Conservation (phyloP, 306 rosid species). For the Vigna reflexopilosa region DNA sequence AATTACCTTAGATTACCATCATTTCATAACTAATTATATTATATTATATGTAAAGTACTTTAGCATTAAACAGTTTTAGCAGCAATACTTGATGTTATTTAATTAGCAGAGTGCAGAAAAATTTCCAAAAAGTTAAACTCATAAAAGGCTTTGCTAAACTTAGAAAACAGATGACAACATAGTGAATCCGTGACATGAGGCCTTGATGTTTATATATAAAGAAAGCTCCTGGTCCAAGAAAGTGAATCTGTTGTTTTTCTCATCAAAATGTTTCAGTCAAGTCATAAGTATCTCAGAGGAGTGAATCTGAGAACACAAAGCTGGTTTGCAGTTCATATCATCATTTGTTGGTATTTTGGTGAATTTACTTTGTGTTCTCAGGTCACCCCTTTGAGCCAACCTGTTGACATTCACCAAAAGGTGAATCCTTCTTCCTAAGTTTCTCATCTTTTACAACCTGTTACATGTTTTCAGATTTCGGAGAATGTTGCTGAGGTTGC, state of each 20-base stretch:
- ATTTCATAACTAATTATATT: background rate
- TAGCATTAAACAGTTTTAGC: background rate
- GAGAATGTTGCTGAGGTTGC: constrained; percentile 27
- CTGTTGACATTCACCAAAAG: constrained; percentile 10
- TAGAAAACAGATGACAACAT: constrained; percentile 30
- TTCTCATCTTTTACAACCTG: background rate
- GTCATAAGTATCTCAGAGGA: constrained; percentile 47
- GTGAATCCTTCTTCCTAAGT: background rate
- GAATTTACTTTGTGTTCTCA: constrained; percentile 54
- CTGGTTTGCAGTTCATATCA: constrained; percentile 10
- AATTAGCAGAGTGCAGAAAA: background rate
- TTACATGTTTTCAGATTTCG: constrained; percentile 17
- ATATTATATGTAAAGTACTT: background rate
- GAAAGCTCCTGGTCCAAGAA: background rate
- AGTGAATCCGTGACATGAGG: constrained; percentile 21
- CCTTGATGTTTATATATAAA: constrained; percentile 5
- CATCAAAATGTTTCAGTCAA: background rate
- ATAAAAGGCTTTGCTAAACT: too few species aligned
- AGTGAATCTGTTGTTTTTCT: background rate
- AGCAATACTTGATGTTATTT: background rate
- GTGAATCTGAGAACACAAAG: constrained; percentile 52
- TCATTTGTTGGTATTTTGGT: background rate
- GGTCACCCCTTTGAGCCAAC: constrained; percentile 57
- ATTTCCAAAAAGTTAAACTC: too few species aligned
- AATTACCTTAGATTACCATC: background rate